Evolutionary conservation across 306 rosid species (phyloP), one percentile per base, ranked within the genome.

Genomic region (Sicyos baderoa): DNA sequence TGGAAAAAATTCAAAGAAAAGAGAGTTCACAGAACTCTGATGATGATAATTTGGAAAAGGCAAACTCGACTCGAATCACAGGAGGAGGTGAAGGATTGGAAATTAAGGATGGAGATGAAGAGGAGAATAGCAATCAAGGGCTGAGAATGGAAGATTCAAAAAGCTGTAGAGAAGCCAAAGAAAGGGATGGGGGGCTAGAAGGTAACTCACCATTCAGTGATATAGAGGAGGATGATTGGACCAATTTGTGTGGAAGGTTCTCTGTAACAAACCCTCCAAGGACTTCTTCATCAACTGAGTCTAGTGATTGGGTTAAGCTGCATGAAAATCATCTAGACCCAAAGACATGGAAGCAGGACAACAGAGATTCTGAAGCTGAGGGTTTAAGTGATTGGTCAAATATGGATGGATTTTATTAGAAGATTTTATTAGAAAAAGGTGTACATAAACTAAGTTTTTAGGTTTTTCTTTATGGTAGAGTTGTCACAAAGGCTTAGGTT

Each of bases 151-250:
- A 77, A 42, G 79, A 84, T 52, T 73, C 82, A n/a, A 78, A 76
- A n/a, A 68, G 78, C 65, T 78, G 77, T 7, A 60, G 75, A 65
- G 73, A 71, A 40, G 81, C 84, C 59, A 68, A 72, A 64, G 52
- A 75, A 72, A 82, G 82, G 73, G 68, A 70, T 69, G 86, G 79
- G 58, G 29, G 29, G 29, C 76, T 72, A 4, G 96, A 82, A 69
- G 91, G 82, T 21, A 77, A 84, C 44, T 80, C 98, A n/a, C n/a
- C n/a, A 32, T 89, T 89, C 84, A 93, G 99, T 72, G 99, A 93
- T 55, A 79, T 84, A 67, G 99, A 93, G 54, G 91, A 84, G 54
- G 91, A 84, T 3, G 79, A 79, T 40, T 84, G 73, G 49, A 79
- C 80, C 74, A 81, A 84, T 74, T 71, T 80, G 49, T 87, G 86